Percentiles rank a stretch among this genome's conserved stretches.
These are phyloP conservation scores for Diaporthe ampelina DNA, from an alignment of 2,329 filamentous ascomycete genomes.

Conservation along the genomic window DNA sequence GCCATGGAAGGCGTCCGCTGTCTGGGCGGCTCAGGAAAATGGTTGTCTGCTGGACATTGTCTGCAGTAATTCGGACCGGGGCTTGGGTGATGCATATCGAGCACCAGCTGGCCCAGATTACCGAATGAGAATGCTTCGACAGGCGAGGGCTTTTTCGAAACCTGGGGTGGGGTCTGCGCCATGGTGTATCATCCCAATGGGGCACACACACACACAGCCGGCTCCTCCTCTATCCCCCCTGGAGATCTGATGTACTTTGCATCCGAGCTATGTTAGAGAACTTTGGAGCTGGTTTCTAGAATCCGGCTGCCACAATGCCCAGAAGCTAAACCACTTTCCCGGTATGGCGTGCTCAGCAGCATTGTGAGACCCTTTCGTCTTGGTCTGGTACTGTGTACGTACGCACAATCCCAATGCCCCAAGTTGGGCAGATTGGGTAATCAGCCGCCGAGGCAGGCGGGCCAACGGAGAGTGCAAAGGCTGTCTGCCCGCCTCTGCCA, in stretches of 20 bases:
- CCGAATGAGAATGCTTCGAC: background rate
- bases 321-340: background rate
- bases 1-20: slow-evolving; percentile 27
- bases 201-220: background rate
- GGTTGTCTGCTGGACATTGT: background rate
- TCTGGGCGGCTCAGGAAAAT: background rate
- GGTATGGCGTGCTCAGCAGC: background rate
- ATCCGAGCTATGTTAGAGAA: slow-evolving; percentile 20
- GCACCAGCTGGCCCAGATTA: slow-evolving; percentile 1
- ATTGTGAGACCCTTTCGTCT: too few species aligned
- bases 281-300: background rate
- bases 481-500: background rate
- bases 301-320: background rate
- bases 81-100: slow-evolving; percentile 1
- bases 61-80: slow-evolving; percentile 9
- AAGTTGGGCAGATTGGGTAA: background rate
- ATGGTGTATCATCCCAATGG: slow-evolving; percentile 11
- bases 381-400: background rate
- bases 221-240: background rate
- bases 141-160: slow-evolving; percentile 10
- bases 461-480: background rate
- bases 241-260: slow-evolving; percentile 6
- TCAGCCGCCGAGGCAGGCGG: slow-evolving; percentile 12
- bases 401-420: background rate
- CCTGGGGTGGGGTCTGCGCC: slow-evolving; percentile 15